Percentiles rank a stretch among this genome's conserved stretches.
These are phyloP conservation scores for Teratosphaeria pseudoeucalypti DNA, from an alignment of 2,329 filamentous ascomycete genomes.

Conservation along the genomic window DNA sequence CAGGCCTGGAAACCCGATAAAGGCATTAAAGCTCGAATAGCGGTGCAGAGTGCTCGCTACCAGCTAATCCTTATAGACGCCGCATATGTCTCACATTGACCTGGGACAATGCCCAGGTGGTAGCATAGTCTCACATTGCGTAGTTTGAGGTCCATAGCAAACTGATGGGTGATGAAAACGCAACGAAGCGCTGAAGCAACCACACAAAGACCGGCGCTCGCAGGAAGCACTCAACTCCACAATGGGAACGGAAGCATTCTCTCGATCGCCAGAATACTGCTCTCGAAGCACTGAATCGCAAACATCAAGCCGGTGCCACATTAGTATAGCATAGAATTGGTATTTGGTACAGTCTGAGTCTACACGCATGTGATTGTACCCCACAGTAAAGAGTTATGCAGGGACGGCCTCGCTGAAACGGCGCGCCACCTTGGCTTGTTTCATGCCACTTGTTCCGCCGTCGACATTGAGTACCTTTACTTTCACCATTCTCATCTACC, in stretches of 20 bases:
- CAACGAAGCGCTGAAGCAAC: not conserved
- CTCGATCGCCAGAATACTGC: not conserved
- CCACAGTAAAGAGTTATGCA: not conserved
- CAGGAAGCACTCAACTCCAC: not conserved
- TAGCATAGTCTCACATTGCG: not conserved
- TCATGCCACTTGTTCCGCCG: not conserved
- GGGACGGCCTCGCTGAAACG: not conserved
- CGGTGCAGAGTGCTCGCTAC: not conserved
- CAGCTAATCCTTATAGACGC: not conserved
- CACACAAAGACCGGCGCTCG: not conserved
- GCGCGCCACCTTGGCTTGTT: not conserved
- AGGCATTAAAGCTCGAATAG: not conserved
- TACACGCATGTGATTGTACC: not conserved
- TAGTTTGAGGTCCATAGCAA: not conserved
- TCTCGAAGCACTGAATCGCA: not conserved
- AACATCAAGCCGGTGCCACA: not conserved
- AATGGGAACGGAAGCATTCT: not conserved
- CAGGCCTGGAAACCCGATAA: not conserved
- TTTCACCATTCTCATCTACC: not conserved
- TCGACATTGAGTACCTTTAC: not conserved
- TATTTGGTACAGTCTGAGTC: not conserved
- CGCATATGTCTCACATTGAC: not conserved
- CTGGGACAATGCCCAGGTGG: not conserved
- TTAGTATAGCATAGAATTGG: not conserved
- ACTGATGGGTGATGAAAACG: not conserved